Conservation (phyloP, 306 rosid species). For the Rosa multiflora region DNA sequence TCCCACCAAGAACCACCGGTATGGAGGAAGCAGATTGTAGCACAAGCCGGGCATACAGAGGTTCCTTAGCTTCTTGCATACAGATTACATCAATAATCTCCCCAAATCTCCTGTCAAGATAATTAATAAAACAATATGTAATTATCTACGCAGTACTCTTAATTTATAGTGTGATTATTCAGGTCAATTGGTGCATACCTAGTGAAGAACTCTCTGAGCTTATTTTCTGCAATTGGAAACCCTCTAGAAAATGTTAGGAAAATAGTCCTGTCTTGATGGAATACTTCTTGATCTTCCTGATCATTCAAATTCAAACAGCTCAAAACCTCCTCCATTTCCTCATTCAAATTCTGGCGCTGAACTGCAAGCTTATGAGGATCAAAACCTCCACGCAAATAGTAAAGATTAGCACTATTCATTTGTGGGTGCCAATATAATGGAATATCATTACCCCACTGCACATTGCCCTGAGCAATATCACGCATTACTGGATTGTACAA, state of each 20-base stretch:
- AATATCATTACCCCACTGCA: not conserved
- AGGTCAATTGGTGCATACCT: conserved; percentile 20
- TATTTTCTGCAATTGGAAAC: conserved; percentile 47
- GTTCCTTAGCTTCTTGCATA: conserved; percentile 56
- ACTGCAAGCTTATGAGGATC: not conserved
- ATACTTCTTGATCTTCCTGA: not conserved
- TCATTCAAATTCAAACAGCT: conserved; percentile 9
- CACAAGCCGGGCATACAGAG: conserved; percentile 57
- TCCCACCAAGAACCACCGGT: conserved; percentile 30
- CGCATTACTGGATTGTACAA: too few relatives aligned
- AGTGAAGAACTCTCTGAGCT: conserved; percentile 43
- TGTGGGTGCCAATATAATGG: not conserved
- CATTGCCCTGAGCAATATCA: not conserved
- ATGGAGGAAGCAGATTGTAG: conserved; percentile 28
- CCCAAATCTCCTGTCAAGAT: conserved; percentile 44
- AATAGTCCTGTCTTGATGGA: conserved; percentile 51
- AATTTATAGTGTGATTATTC: not conserved
- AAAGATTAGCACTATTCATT: not conserved
- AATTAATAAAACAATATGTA: not conserved
- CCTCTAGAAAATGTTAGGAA: conserved; percentile 68
- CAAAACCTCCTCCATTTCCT: conserved; percentile 27
- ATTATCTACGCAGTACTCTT: not conserved
- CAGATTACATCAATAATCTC: conserved; percentile 36
- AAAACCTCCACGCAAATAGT: not conserved
- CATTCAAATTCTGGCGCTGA: conserved; percentile 5